Evolutionary conservation across 1,284 basidiomycete genomes (phyloP), one percentile per base, ranked within the genome.

Genomic region (Puccinia sorghi): DNA sequence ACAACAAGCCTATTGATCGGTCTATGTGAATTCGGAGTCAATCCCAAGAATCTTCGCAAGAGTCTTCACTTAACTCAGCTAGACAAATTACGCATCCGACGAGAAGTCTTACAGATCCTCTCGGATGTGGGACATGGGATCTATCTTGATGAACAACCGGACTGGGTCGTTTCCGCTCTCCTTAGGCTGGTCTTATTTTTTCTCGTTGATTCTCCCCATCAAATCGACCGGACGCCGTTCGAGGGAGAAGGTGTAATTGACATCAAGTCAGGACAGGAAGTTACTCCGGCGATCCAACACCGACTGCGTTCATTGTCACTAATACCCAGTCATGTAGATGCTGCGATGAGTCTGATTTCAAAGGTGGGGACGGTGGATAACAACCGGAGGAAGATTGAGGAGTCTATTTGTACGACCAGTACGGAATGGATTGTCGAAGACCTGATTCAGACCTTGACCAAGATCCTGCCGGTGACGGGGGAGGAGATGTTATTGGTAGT

Each of bases 101-200:
- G 91, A 84, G 94, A 98, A 82, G 87, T 88, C 11, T 86, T 96
- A 72, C 87, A 90, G 82, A 90, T 92, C 80, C 84, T 97, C 17
- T 87, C 90, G 82, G 91, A 90, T 82, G 85, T 94, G 59, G 88
- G 89, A 1, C 85, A 86, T 54, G 84, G 86, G 64, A 86, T 91
- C 74, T 85, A 87, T 74, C 87, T 91, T 83, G 50, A 69, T 27
- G 63, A 80, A 46, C 63, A 80, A n/a, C 13, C 75, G 2, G 32
- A 43, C 69, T 27, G 25, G 8, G 69, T 61, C 4, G 64, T 48
- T 12, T 39, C 43, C 15, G 63, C 41, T 39, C 52, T 77, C 9
- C 27, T 77, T 3, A 25, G 63, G n/a, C 22, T 77, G 37, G 63
- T 32, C 41, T 50, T 77, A 48, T 77, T 77, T 67, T 77, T 77